These are phyloP conservation scores for Rhodofomes roseus DNA, from an alignment of 1,284 basidiomycete genomes.

Conservation along the genomic window DNA sequence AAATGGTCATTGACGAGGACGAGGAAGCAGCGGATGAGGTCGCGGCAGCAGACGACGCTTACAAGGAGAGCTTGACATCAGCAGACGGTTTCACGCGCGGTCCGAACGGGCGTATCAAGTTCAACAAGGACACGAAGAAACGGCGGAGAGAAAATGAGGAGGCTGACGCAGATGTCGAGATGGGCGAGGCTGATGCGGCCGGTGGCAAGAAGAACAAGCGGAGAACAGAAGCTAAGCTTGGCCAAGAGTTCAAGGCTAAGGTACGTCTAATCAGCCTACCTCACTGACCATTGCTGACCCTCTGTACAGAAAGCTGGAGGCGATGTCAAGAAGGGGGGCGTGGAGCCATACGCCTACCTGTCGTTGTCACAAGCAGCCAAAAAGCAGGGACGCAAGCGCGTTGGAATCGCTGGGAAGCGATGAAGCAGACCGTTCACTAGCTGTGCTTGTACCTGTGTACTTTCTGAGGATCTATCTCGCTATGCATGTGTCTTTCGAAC, in stretches of 20 bases:
- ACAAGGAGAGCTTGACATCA: conserved; percentile 77
- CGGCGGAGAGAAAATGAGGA: conserved; percentile 65
- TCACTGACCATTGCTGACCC: background rate
- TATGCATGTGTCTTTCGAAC: background rate
- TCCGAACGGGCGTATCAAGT: conserved; percentile 83
- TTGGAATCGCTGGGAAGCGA: conserved; percentile 32
- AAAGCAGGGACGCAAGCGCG: conserved; percentile 37
- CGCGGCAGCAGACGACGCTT: conserved; percentile 77
- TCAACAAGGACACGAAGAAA: conserved; percentile 97
- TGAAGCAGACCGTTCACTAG: conserved; percentile 11
- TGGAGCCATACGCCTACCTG: conserved; percentile 94
- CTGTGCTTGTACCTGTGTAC: background rate
- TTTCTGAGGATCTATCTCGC: background rate
- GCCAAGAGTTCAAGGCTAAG: conserved; percentile 89
- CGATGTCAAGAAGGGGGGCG: conserved; percentile 82
- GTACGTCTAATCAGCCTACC: conserved; percentile 31
- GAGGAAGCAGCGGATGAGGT: conserved; percentile 41
- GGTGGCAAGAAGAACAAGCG: conserved; percentile 54
- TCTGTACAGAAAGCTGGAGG: conserved; percentile 79
- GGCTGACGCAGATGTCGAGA: conserved; percentile 65
- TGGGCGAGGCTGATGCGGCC: conserved; percentile 48
- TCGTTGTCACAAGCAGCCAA: conserved; percentile 81
- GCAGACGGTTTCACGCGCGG: conserved; percentile 89
- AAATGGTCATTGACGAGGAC: conserved; percentile 79
- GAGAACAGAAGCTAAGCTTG: conserved; percentile 60